Base-by-base conservation (phyloP, 2,329 filamentous ascomycete species). In the Pochonia chlamydosporia region DNA sequence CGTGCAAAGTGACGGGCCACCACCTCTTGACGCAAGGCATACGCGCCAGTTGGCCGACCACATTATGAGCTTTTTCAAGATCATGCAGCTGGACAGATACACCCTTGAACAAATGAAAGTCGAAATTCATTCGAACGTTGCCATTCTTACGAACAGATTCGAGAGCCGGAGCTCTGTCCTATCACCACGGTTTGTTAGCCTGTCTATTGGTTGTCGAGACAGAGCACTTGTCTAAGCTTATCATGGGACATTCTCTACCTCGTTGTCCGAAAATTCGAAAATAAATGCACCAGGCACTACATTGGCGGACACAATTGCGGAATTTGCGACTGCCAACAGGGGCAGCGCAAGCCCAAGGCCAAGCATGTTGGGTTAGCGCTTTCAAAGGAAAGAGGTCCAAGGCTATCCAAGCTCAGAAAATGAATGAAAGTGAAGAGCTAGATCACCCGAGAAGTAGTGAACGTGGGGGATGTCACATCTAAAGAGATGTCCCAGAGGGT, bases 21-120 rank as follows among this genome's bases (percentile, higher is more conserved):
- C 63, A 47, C 6, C 49, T 52, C 51, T 58, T 62, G 44, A 65
- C 56, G 5, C 48, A 47, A 31, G 54, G 41, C 39, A 58, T 45
- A 26, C 47, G 52, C 33, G 54, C 51, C 23, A 65, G 56, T 52
- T 65, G 62, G 16, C 57, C 56, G 54, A 56, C 56, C 45, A 66
- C 61, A 33, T 65, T 54, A 40, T 69, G 65, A 25, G 69, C 64
- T 14, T 60, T 65, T 49, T 63, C 44, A 52, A 55, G 49, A 52
- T 63, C 47, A 7, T 62, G 46, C 24, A 59, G 24, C 30, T 55
- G 52, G 35, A 59, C 53, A 1, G 59, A 61, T 7, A 50, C 44
- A 28, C 58, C 59, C n/a, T 56, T 57, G 49, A 62, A 61, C 26
- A 59, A 51, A 14, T 52, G 40, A 41, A 49, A 58, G 18, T 52